These are phyloP conservation scores for Penicillium occitanis DNA, from an alignment of 2,329 filamentous ascomycete species.

Conservation along the genomic window DNA sequence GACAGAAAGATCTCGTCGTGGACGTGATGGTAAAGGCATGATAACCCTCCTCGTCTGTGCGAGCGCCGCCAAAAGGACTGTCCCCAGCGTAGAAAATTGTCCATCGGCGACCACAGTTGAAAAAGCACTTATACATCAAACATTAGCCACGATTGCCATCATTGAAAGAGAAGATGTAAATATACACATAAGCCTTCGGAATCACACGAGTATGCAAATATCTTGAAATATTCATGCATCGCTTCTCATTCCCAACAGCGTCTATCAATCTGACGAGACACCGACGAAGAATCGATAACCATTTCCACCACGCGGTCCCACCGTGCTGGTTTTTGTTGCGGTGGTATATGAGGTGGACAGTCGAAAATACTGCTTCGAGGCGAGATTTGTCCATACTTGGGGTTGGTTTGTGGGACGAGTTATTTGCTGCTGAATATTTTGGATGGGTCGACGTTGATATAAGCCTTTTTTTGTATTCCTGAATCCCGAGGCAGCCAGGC, in stretches of 20 bases:
- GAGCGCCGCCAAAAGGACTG: constrained; percentile 65
- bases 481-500: constrained; percentile 6
- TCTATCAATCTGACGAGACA: constrained; percentile 57
- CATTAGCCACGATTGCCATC: neutral
- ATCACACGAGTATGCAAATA: constrained; percentile 38
- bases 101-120: constrained; percentile 68
- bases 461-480: constrained; percentile 12
- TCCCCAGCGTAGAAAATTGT: constrained; percentile 70
- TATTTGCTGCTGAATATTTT: neutral
- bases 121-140: constrained; percentile 49
- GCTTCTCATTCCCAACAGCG: constrained; percentile 46
- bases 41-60: constrained; percentile 54
- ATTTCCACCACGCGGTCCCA: constrained; percentile 76
- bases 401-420: neutral
- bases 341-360: constrained; percentile 70
- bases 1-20: neutral
- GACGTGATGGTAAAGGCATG: neutral
- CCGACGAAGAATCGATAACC: constrained; percentile 69
- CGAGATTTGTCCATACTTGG: constrained; percentile 32
- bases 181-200: constrained; percentile 44
- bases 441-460: constrained; percentile 8
- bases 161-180: neutral
- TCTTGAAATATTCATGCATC: constrained; percentile 31
- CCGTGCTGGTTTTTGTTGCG: constrained; percentile 93
- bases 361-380: constrained; percentile 36